Conservation (phyloP, 2,329 filamentous ascomycete species). For the Paecilomyces niveus region DNA sequence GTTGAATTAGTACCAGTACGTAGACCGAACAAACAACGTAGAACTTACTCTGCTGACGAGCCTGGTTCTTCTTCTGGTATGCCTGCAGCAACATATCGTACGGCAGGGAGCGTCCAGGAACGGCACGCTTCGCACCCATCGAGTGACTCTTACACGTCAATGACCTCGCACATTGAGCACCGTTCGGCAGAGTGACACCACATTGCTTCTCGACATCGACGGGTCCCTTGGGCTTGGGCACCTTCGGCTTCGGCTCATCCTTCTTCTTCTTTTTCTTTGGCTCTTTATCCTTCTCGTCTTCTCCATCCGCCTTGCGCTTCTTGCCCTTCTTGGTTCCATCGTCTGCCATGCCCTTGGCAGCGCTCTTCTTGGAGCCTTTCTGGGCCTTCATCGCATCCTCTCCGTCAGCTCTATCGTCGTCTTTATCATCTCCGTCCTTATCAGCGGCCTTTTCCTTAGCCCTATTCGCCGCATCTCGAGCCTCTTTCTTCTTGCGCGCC, state of each 20-base stretch:
- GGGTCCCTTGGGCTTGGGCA: constrained; percentile 79
- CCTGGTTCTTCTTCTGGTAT: constrained; percentile 97
- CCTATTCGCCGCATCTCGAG: constrained; percentile 61
- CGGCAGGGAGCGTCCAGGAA: constrained; percentile 76
- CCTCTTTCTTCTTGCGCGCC: constrained; percentile 68
- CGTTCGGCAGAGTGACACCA: constrained; percentile 77
- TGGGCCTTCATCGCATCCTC: constrained; percentile 47
- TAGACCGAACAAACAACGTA: background rate
- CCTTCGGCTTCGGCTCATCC: constrained; percentile 78
- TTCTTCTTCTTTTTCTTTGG: constrained; percentile 93
- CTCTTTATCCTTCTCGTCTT: constrained; percentile 64
- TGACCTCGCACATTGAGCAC: constrained; percentile 77
- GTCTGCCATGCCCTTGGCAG: constrained; percentile 43
- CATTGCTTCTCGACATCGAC: constrained; percentile 94
- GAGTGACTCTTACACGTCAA: constrained; percentile 89
- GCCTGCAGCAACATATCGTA: constrained; percentile 87
- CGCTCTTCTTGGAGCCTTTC: constrained; percentile 60
- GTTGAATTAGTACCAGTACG: constrained; percentile 1
- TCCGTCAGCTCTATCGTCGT: constrained; percentile 31
- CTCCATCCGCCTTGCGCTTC: constrained; percentile 68
- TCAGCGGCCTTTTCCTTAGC: constrained; percentile 45
- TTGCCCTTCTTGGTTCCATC: constrained; percentile 59
- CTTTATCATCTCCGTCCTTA: constrained; percentile 34
- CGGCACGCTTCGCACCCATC: constrained; percentile 90
- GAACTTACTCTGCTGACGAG: constrained; percentile 84